These are phyloP conservation scores for Fusarium lyarnte DNA, from an alignment of 2,329 filamentous ascomycete genomes.

Conservation along the genomic window DNA sequence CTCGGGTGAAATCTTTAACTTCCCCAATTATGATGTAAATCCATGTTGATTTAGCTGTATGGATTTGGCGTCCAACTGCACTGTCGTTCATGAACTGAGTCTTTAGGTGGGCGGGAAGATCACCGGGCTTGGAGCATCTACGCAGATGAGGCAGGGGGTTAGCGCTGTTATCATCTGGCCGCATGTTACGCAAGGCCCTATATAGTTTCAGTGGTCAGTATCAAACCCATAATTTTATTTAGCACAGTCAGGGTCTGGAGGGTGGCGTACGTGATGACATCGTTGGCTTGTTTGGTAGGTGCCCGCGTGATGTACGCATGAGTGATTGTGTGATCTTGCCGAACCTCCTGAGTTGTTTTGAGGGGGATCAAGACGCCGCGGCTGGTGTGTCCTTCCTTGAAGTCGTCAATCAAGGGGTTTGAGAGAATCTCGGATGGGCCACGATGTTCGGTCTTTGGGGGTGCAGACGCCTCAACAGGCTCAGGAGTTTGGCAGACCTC, in stretches of 20 bases:
- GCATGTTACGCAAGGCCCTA: constrained; percentile 65
- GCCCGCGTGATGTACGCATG: constrained; percentile 77
- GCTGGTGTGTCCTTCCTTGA: constrained; percentile 50
- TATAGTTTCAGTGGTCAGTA: constrained; percentile 25
- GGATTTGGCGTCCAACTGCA: constrained; percentile 63
- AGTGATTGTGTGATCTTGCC: constrained; percentile 66
- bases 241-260: not conserved
- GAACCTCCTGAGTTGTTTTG: constrained; percentile 71
- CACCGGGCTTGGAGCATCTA: constrained; percentile 76
- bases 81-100: constrained; percentile 68
- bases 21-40: constrained; percentile 67
- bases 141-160: constrained; percentile 77
- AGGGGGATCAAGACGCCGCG: constrained; percentile 67
- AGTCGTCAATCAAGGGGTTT: constrained; percentile 52
- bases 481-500: constrained; percentile 24
- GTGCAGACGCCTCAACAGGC: constrained; percentile 1
- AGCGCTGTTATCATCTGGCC: constrained; percentile 66
- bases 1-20: constrained; percentile 60
- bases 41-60: constrained; percentile 68
- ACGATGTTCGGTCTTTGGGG: constrained; percentile 31
- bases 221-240: not conserved
- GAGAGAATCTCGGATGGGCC: constrained; percentile 42
- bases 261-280: constrained; percentile 73
- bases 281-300: constrained; percentile 76
- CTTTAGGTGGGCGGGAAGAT: constrained; percentile 73